These are phyloP conservation scores for Picea abies DNA, from an alignment of 83 land plant genomes.

Conservation along the genomic window DNA sequence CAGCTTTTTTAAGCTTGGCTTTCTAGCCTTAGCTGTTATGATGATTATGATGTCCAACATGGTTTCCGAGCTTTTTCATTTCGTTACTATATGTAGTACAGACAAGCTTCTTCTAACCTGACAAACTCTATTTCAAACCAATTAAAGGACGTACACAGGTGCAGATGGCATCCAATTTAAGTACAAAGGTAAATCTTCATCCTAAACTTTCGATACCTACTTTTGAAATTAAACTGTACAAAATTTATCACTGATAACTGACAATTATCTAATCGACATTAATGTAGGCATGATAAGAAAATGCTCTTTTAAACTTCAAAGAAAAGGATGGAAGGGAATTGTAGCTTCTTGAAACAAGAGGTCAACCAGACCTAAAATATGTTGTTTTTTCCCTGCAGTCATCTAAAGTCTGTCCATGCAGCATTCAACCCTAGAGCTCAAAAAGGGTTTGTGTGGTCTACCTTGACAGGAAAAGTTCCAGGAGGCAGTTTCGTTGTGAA, in stretches of 20 bases:
- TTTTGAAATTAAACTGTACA: neutral
- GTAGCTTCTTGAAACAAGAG: neutral
- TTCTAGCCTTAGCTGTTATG: neutral
- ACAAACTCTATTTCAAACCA: neutral
- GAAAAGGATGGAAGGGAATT: neutral
- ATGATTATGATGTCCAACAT: neutral
- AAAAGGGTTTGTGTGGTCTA: constrained; percentile 2
- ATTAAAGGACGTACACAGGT: neutral
- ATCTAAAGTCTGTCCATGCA: neutral
- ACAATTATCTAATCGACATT: neutral
- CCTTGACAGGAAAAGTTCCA: constrained; percentile 51
- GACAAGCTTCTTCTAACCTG: neutral
- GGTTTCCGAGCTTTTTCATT: neutral
- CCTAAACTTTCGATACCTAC: neutral
- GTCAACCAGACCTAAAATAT: neutral
- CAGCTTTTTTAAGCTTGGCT: neutral
- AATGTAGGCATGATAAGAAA: neutral
- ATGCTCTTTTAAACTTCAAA: too few species aligned
- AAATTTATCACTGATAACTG: neutral
- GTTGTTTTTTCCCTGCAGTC: neutral
- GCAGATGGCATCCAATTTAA: constrained; percentile 1
- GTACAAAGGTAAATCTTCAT: neutral
- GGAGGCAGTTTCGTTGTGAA: constrained; percentile 46
- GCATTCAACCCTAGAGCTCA: neutral
- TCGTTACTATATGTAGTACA: neutral